Evolutionary conservation across 2,329 filamentous ascomycete species (phyloP).

Genomic region (Ceratocystis cubensis): DNA sequence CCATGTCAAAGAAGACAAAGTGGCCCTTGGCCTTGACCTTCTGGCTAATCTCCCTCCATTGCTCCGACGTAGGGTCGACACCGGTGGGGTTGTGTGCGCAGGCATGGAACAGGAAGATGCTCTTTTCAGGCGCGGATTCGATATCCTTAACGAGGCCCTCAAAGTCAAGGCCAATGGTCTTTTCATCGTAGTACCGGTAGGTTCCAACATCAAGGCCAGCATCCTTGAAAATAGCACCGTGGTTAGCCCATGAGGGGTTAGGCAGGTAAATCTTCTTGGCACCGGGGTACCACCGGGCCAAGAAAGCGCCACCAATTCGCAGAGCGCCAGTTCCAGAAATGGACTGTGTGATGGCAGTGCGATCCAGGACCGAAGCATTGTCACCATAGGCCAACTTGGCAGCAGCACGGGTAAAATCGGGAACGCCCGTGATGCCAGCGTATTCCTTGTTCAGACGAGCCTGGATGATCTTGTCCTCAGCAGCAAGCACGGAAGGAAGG

Average conservation of each 20-base stretch:
- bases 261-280: conserved; percentile 96
- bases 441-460: conserved; percentile 89
- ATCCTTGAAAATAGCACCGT: conserved; percentile 91
- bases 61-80: conserved; percentile 79
- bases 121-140: conserved; percentile 73
- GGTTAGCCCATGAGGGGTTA: conserved; percentile 94
- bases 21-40: conserved; percentile 77
- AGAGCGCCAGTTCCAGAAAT: conserved; percentile 96
- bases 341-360: conserved; percentile 87
- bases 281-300: conserved; percentile 79
- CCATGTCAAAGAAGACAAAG: conserved; percentile 98
- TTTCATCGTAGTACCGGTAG: conserved; percentile 98
- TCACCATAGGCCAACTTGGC: conserved; percentile 81
- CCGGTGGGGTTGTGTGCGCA: conserved; percentile 98
- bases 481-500: conserved; percentile 78
- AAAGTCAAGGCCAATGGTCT: conserved; percentile 96
- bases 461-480: conserved; percentile 74
- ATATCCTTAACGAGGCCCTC: conserved; percentile 85
- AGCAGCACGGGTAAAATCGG: conserved; percentile 84
- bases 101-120: conserved; percentile 86
- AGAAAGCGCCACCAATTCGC: conserved; percentile 86
- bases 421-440: conserved; percentile 90
- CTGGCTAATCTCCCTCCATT: conserved; percentile 84
- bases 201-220: conserved; percentile 81
- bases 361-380: conserved; percentile 62